Evolutionary conservation across 75 land plant genomes (phyloP), one percentile per base, ranked within the genome.

Genomic region (Azolla pinnata): DNA sequence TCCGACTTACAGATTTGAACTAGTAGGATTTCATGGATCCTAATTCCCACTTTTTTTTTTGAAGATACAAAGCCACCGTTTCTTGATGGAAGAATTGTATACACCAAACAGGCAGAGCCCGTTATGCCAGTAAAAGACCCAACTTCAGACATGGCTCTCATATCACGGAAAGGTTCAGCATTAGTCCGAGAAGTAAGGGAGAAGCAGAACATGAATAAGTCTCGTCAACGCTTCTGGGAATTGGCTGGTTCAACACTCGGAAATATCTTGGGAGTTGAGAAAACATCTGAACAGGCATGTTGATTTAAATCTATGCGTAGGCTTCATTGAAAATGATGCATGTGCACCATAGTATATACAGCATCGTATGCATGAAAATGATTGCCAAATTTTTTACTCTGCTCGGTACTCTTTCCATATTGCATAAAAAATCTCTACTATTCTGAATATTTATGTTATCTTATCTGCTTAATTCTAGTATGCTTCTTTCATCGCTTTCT

Each of bases 31-130:
- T 5, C 12, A 35, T 12, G 12, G 5, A 35, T 35, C 40, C 18
- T 18, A 8, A 49, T 19, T 57, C 18, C 25, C 33, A 32, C 53
- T 46, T 29, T 49, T 32, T 14, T 62, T 69, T 50, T 67, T 7
- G 19, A 65, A 92, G 97, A 92, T 70, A 92, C 97, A 65, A 88
- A 88, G 54, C 97, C 97, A 60, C 97, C 97, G 20, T 92, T 92
- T 66, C 66, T 92, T 49, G 97, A 92, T 77, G 97, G 97, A 10
- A 72, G 86, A 45, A 75, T 88, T 55, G 97, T 92, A 32, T 88
- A 75, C 50, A 88, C 95, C 10, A 92, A 88, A 74, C 95, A 88
- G 54, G 89, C 97, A 21, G 97, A 92, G 26, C 97, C 95, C 31
- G 77, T 92, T 26, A 80, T 88, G 89, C 97, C 97, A 32, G 49